Evolutionary conservation across 2,329 filamentous ascomycete genomes (phyloP).

Genomic region (Fusarium stilboides): DNA sequence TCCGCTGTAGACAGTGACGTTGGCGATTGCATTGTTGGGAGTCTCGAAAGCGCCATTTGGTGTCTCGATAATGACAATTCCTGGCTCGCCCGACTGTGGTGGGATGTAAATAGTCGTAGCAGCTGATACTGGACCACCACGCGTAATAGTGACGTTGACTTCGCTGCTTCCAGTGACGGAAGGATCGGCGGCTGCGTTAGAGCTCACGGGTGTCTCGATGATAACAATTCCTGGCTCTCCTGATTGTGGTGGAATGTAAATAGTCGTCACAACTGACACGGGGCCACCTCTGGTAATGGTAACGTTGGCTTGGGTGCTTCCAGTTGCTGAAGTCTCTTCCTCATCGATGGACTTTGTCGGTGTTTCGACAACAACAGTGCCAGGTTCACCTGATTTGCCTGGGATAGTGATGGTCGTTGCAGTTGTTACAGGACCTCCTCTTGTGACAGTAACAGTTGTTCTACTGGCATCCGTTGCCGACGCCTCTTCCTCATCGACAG

Average conservation of each 20-base stretch:
- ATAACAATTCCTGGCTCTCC: constrained; percentile 7
- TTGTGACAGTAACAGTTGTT: constrained; percentile 8
- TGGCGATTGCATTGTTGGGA: constrained; percentile 1
- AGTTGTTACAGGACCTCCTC: constrained; percentile 6
- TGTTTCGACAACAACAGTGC: neutral
- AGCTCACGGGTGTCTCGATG: neutral
- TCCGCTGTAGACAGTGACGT: constrained; percentile 20
- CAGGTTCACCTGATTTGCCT: constrained; percentile 6
- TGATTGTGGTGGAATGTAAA: neutral
- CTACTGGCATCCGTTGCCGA: neutral
- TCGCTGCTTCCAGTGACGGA: neutral
- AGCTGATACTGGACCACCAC: constrained; percentile 1
- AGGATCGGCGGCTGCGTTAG: neutral
- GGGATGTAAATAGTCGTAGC: neutral
- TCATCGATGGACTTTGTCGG: neutral
- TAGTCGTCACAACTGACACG: neutral
- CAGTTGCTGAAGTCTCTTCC: neutral
- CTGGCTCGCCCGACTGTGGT: neutral
- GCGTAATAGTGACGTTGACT: neutral
- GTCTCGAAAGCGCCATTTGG: constrained; percentile 7
- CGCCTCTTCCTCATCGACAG: neutral
- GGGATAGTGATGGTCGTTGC: constrained; percentile 3
- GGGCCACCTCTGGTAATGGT: constrained; percentile 5
- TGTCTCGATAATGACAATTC: constrained; percentile 11
- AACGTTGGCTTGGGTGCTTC: fast-evolving